Base-by-base conservation (phyloP, 805 yeast species). In the Nakazawaea wickerhamii region DNA sequence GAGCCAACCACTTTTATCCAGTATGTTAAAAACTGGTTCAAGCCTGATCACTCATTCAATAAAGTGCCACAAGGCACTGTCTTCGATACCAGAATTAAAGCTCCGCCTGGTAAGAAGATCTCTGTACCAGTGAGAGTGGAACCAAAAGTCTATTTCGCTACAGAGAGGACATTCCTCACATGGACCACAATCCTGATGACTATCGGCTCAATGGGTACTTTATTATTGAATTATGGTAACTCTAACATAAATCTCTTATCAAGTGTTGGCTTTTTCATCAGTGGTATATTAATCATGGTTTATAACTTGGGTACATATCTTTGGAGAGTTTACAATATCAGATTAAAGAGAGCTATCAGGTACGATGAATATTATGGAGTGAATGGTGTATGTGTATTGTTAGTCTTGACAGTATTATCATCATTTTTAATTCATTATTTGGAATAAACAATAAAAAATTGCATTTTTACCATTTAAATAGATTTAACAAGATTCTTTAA, bases 71-170 rank as follows among this genome's bases (percentile, higher is more conserved):
- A 63, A 14, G 88, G 86, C 21, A 81, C 89, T 0, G 72, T 70
- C 0, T 83, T 79, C 55, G 81, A 77, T 47, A 57, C 76, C 3
- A 62, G 66, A 43, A 71, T 81, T 49, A 65, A 63, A 46, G 84
- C 93, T 9, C 98, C 99, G 18, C 79, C 84, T 32, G 99, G 98
- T 2, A 90, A 89, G 63, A 73, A 41, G 26, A 86, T 93, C 46
- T 79, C 89, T 55, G 93, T 93, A 7, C 99, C 98, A 2, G 95
- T 93, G 30, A 77, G 99, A 55, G 90, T 93, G 28, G 99, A 93
- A 64, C 99, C 99, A 45, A 93, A 93, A 67, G 99, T 93, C n/a
- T 93, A 93, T 61, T 93, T 93, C 64, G 99, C 99, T 5, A 88
- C 95, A 19, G 99, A 93, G 63, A 79, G 99, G 66, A 93, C 99